Evolutionary conservation across 257 asterid species (phyloP), one percentile per base, ranked within the genome.

Genomic region (Gardenia jasminoides): DNA sequence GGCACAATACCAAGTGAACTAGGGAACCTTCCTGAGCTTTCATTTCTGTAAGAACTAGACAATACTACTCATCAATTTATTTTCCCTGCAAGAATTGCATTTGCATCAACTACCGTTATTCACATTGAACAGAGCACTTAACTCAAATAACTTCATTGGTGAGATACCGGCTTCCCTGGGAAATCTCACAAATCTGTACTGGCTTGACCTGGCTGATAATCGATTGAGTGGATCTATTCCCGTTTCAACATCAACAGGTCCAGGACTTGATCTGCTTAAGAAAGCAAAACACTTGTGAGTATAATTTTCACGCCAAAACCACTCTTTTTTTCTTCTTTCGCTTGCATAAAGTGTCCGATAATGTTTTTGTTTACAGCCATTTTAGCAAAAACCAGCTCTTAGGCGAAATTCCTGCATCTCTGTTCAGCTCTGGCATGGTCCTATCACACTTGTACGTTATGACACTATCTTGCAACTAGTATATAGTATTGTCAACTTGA

Each of bases 221-320:
- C 88, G 88, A 83, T 75, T 94, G 84, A 84, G 77, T 12, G 98
- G 98, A 80, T 80, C 77, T 39, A 83, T 94, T 62, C 98, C 98
- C 3, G 92, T 90, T 80, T 93, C 98, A 17, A 87, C 90, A 15
- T 72, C 80, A 31, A 78, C 52, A 77, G 84, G 85, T 78, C 89
- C 94, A 24, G 98, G 98, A 31, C 87, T 92, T 48, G 94, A 93
- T 80, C 93, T 83, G 33, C 93, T 94, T 66, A 90, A 86, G 84
- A 88, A 87, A 80, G 97, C 97, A 62, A 94, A 91, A 82, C 97
- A 92, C 90, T 89, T 94, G 98, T 94, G 81, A 88, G 96, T 81
- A 58, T 30, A 70, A 48, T 39, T 80, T 70, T 36, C 20, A 3
- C 36, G 31, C 24, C 43, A n/a, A 24, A 19, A 11, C 22, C n/a